Evolutionary conservation across 169 alveolate genomes (phyloP), one percentile per base, ranked within the genome.

Genomic region (Cystoisospora suis): DNA sequence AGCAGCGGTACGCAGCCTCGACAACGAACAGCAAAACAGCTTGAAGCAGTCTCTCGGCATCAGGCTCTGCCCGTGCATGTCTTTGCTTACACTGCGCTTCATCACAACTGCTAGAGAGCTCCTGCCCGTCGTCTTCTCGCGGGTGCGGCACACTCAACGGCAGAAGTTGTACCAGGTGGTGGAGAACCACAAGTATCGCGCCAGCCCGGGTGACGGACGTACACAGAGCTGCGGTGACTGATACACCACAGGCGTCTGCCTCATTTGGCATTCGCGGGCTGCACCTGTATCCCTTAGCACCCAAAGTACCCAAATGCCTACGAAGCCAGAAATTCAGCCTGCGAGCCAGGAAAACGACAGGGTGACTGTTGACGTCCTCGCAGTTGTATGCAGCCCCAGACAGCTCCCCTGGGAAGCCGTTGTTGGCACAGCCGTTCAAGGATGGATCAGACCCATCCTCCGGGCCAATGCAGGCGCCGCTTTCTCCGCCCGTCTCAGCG

Each of bases 1-100:
- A 87, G 81, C 92, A 87, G 36, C 92, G 92, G 34, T 75, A 87
- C 65, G 36, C 87, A 36, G 79, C 92, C 36, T 87, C 92, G 20
- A 61, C 45, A 46, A 87, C 23, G 56, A 38, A 47, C 47, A 87
- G 87, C n/a, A n/a, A n/a, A 12, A 86, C 49, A 29, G 36, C 34
- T 27, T 44, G 81, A 32, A 86, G 40, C 32, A 58, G 70, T 32
- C n/a, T 49, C 20, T 75, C 69, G 59, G 27, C n/a, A n/a, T n/a
- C n/a, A n/a, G n/a, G 7, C 87, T 27, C 2, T 44, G 69, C 32
- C 45, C 36, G n/a, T 45, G 59, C 27, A 9, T 56, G 44, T 17
- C 42, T 20, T 34, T 17, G 15, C 36, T n/a, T 65, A 72, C 1
- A 6, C 38, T 32, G 12, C 23, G 23, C 65, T 15, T 53, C 23